Conservation (phyloP, 495 filamentous ascomycete species). For the Emericellopsis terricola region DNA sequence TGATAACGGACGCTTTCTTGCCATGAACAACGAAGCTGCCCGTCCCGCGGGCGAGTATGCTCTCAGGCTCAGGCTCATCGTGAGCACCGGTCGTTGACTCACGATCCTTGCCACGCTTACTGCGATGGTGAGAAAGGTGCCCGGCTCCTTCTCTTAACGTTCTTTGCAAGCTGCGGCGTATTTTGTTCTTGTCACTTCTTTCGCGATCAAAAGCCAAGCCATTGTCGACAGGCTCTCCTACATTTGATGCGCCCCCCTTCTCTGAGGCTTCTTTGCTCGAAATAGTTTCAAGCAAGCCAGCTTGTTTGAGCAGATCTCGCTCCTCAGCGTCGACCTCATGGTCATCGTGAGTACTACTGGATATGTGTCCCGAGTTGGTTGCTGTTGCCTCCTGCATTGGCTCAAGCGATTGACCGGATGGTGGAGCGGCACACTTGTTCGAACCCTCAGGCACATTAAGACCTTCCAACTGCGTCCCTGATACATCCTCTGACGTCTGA, state of each 20-base stretch:
- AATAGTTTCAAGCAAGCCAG: slow-evolving; percentile 23
- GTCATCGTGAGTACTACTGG: slow-evolving; percentile 9
- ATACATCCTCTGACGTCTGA: no score
- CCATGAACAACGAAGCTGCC: slow-evolving; percentile 92
- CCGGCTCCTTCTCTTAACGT: slow-evolving; percentile 65
- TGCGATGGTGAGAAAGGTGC: slow-evolving; percentile 48
- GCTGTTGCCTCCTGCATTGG: no score
- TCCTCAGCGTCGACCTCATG: slow-evolving; percentile 28
- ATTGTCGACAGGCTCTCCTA: slow-evolving; percentile 13
- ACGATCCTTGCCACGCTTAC: slow-evolving; percentile 66
- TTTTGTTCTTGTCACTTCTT: slow-evolving; percentile 35
- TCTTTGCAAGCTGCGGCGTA: slow-evolving; percentile 79
- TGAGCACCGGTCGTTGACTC: slow-evolving; percentile 35
- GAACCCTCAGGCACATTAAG: no score
- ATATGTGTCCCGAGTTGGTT: no score
- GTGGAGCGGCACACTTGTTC: no score
- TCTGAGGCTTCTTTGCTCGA: slow-evolving; percentile 14
- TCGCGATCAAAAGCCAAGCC: slow-evolving; percentile 16
- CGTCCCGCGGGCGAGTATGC: slow-evolving; percentile 55
- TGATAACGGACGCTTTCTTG: slow-evolving; percentile 93
- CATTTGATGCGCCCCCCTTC: slow-evolving; percentile 8
- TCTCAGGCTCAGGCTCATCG: slow-evolving; percentile 45
- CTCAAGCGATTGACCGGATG: no score
- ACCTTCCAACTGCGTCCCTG: no score
- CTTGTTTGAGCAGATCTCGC: slow-evolving; percentile 29